Conservation (phyloP, 2,329 filamentous ascomycete species). For the Aspergillus aculeatinus region DNA sequence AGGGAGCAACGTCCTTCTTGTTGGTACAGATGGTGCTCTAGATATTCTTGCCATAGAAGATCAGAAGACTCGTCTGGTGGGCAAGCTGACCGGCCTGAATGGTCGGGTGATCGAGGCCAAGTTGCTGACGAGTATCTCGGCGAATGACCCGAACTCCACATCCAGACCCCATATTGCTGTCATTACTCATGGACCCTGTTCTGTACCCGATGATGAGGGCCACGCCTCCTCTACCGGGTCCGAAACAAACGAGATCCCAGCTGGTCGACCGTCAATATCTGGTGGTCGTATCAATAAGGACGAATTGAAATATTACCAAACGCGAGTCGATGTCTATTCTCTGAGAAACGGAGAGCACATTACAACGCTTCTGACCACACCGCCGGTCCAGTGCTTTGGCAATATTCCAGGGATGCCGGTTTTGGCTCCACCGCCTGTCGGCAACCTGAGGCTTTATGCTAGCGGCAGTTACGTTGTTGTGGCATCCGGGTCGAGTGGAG, state of each 20-base stretch:
- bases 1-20: constrained; percentile 65
- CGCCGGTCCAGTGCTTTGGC: constrained; percentile 58
- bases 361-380: constrained; percentile 72
- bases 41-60: constrained; percentile 73
- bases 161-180: constrained; percentile 74
- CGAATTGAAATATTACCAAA: constrained; percentile 63
- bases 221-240: constrained; percentile 34
- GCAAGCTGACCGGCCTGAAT: constrained; percentile 71
- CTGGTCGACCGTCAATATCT: constrained; percentile 22
- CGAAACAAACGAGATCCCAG: constrained; percentile 35
- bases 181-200: constrained; percentile 73
- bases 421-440: constrained; percentile 66
- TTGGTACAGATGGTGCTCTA: constrained; percentile 77
- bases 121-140: constrained; percentile 68
- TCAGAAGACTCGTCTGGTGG: constrained; percentile 67
- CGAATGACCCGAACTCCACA: constrained; percentile 52
- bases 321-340: constrained; percentile 85
- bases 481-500: constrained; percentile 78
- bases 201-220: constrained; percentile 49
- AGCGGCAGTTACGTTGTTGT: constrained; percentile 71
- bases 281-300: constrained; percentile 28
- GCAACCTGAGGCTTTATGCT: constrained; percentile 71
- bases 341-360: constrained; percentile 71
- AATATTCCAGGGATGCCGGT: constrained; percentile 61
- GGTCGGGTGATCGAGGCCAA: constrained; percentile 81